Base-by-base conservation (phyloP, 495 filamentous ascomycete genomes). In the Aspergillus affinis region DNA sequence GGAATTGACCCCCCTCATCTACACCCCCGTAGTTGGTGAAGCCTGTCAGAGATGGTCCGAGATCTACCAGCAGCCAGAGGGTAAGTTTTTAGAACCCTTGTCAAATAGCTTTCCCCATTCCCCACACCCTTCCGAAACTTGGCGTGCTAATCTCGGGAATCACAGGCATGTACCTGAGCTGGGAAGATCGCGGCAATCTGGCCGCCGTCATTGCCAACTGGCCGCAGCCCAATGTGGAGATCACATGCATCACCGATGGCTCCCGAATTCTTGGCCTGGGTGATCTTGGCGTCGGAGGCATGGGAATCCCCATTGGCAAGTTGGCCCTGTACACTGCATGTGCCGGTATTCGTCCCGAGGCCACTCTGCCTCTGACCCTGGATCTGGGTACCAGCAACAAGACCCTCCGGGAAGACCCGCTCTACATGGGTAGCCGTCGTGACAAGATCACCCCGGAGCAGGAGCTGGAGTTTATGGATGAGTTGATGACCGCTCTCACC, bases 241-340 rank as follows among this genome's bases (percentile, higher is more conserved):
- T 98, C 70, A 93, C 92, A 68, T 92, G 95, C 69, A 90, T 98
- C 61, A 98, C 94, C 48, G 94, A 98, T 77, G 94, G 94, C 53
- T 97, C 92, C 61, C 88, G 94, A 57, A 98, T 98, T 73, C 84
- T 98, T 58, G 94, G 94, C 57, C 84, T 98, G 32, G 94, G 94
- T 54, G 94, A 98, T 75, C 86, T 98, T 61, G 94, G 94, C 62
- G 88, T 98, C 59, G 96, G 97, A 73, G 94, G 94, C 60, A 96
- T 98, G 84, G 94, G 94, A 58, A 98, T 98, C 76, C 92, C 94
- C 61, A 93, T 98, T 66, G 91, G 94, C 60, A 97, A 98, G 77
- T 78, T 98, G 59, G 86, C 92, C 51, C 82, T 98, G 53, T 98
- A 98, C 79, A 94, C 90, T 45, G 91, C 88, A n/a, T 96, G 94